Evolutionary conservation across 495 filamentous ascomycete genomes (phyloP), one percentile per base, ranked within the genome.

Genomic region (Aspergillus sclerotioniger): DNA sequence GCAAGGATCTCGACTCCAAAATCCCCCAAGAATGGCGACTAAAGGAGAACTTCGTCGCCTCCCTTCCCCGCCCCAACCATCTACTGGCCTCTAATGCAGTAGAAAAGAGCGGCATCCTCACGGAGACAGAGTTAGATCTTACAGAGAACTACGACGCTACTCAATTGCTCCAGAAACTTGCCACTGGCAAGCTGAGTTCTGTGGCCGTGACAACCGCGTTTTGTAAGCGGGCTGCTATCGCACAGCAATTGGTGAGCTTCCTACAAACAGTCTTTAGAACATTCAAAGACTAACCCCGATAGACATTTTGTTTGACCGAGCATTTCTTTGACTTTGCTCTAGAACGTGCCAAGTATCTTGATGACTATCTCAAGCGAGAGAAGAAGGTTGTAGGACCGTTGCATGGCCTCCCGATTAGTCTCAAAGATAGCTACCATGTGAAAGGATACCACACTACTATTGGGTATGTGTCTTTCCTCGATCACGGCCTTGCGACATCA

Each of bases 391-490:
- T 85, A 21, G 85, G 85, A 0, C 84, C 84, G 2, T 68, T 88
- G 0, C 85, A 88, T 55, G 85, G 85, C 25, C 59, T 88, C 3
- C 85, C 85, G 0, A 80, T 87, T 41, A 83, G 77, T 51, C 67
- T 88, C 32, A 90, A 90, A 66, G 86, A 89, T 58, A 78, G 81
- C 45, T 74, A 87, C 39, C 73, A 71, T 17, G 72, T 89, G 35
- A 67, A 81, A 57, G 84, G 76, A 1, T 61, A 82, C 28, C 58
- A 62, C 7, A 63, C 63, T 8, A 68, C 65, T 1, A 55, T 74
- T 4, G 72, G 71, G 16, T 71, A 65, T 49, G 61, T 66, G 0
- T 80, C 41, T 76, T 88, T 64, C 76, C 78, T 67, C 73, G 82
- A 65, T 77, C 82, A 64, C 67, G 76, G 56, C 46, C 77, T 78